Percentiles rank a stretch among this genome's conserved stretches.
These are phyloP conservation scores for Apiospora marii DNA, from an alignment of 2,329 filamentous ascomycete species.

Conservation along the genomic window DNA sequence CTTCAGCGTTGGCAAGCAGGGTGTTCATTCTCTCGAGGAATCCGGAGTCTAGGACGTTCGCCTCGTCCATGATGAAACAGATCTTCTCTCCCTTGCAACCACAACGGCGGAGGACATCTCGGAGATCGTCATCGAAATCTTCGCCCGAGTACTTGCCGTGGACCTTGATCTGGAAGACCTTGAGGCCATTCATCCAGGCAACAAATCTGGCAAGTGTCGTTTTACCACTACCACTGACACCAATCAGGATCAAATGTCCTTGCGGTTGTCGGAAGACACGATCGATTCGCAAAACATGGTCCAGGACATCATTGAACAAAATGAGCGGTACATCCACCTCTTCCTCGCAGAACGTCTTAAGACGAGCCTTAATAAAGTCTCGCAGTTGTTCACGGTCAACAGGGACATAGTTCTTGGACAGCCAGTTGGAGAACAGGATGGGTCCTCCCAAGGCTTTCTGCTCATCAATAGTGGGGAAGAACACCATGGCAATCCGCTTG, in stretches of 20 bases:
- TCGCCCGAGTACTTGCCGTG: constrained; percentile 98
- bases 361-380: constrained; percentile 95
- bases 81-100: constrained; percentile 99
- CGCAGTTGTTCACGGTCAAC: constrained; percentile 94
- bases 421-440: constrained; percentile 98
- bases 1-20: constrained; percentile 97
- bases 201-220: constrained; percentile 98
- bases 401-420: constrained; percentile 97
- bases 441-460: constrained; percentile 87
- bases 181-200: constrained; percentile 99
- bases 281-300: constrained; percentile 97
- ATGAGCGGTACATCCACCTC: constrained; percentile 98
- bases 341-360: constrained; percentile 99
- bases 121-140: constrained; percentile 97
- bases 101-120: constrained; percentile 90
- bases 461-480: constrained; percentile 96
- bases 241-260: constrained; percentile 96
- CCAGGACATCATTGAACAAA: constrained; percentile 98
- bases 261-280: constrained; percentile 98
- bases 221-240: constrained; percentile 98
- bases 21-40: constrained; percentile 99
- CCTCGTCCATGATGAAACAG: constrained; percentile 99
- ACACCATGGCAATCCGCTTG: constrained; percentile 83
- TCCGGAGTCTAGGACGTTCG: constrained; percentile 96
- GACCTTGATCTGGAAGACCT: constrained; percentile 99